These are phyloP conservation scores for Silene conica DNA, from an alignment of 148 eudicot species.

Conservation along the genomic window DNA sequence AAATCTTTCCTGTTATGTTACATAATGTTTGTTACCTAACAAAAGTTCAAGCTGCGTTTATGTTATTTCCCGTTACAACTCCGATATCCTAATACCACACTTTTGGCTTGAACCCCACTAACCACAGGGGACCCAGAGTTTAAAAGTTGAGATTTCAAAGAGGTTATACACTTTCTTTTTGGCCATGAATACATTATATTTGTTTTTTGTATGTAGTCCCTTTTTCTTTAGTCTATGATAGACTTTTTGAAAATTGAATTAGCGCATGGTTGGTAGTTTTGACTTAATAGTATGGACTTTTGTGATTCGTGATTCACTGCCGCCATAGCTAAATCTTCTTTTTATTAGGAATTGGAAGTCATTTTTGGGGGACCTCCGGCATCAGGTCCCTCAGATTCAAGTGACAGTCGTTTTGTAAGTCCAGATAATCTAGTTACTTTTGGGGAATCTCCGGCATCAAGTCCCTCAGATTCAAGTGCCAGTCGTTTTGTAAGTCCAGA, in stretches of 20 bases:
- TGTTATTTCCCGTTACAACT: too few relatives aligned
- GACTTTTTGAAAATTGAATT: background rate
- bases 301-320: background rate
- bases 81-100: too few relatives aligned
- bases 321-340: background rate
- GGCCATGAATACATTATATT: background rate
- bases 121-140: background rate
- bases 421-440: slow-evolving; percentile 45
- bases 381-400: slow-evolving; percentile 44
- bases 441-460: slow-evolving; percentile 58
- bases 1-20: too few relatives aligned
- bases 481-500: slow-evolving; percentile 31
- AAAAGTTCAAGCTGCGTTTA: too few relatives aligned
- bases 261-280: background rate
- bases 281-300: too few relatives aligned
- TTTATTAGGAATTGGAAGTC: slow-evolving; percentile 67
- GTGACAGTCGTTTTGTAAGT: slow-evolving; percentile 19
- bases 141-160: background rate
- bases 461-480: slow-evolving; percentile 41
- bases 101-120: too few relatives aligned
- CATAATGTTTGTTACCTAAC: too few relatives aligned
- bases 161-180: background rate
- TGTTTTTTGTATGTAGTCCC: background rate
- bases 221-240: background rate
- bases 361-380: slow-evolving; percentile 72